Evolutionary conservation across 2,329 filamentous ascomycete genomes (phyloP), one percentile per base, ranked within the genome.

Genomic region (Harringtonia lauricola): DNA sequence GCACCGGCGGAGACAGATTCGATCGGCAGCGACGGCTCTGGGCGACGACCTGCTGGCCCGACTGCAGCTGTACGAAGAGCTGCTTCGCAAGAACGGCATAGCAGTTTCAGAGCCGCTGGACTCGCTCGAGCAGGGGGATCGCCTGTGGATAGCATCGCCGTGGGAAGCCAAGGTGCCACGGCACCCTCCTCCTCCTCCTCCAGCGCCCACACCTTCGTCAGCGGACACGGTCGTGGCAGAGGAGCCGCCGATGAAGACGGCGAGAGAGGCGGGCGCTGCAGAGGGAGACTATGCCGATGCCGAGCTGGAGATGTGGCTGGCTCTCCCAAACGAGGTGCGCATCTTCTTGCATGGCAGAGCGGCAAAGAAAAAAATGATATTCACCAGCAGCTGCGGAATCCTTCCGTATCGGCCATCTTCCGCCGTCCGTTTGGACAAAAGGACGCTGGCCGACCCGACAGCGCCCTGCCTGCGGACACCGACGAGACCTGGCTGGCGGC

Each of bases 41-140:
- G 55, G 58, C 2, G 53, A 61, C 2, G 55, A 58, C 13, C 30
- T 61, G 1, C 29, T 55, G 1, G 41, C 38, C 2, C 51, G 54
- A 7, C 21, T 61, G 4, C 47, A 50, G 2, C 34, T 39, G 1
- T 60, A 59, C 40, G 59, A 61, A 26, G 47, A 53, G 0, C 34
- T 62, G 24, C 54, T 61, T 51, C 47, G 47, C 15, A 51, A 55
- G 31, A 48, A 57, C 29, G 48, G 50, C 0, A 42, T 62, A 15
- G 51, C 55, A 17, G 56, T 53, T 9, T 36, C 29, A n/a, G 24
- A n/a, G 19, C 10, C 4, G 4, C 14, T 13, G 7, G 14, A 29
- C 5, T n/a, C 24, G 21, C 18, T 13, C 36, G 41, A 44, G 0
- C 44, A 46, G 1, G 40, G 45, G 19, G 45, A 51, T 3, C 52